phyloP scores from a whole-genome alignment of 1,139 yeast genomes.

The Yamadazyma triangularis region DNA sequence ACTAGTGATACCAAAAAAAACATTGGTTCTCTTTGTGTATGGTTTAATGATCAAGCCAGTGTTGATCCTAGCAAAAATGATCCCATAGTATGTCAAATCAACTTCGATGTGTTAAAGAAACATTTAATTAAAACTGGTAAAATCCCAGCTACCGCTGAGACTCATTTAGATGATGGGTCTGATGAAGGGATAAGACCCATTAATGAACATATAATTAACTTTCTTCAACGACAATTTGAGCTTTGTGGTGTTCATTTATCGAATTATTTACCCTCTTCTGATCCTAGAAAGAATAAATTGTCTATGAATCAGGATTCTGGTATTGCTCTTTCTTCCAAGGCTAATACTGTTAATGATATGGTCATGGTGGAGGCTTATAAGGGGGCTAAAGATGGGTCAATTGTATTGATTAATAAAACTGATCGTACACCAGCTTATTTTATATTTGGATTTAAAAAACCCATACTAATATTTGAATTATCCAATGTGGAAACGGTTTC shows the following conservation, averaged over 20 bases:
- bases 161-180: constrained; percentile 17
- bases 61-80: constrained; percentile 22
- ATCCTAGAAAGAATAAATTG: constrained; percentile 23
- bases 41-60: constrained; percentile 32
- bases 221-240: constrained; percentile 40
- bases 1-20: constrained; percentile 33
- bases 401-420: constrained; percentile 35
- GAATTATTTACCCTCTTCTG: constrained; percentile 37
- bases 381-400: constrained; percentile 88
- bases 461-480: constrained; percentile 61
- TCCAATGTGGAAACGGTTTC: constrained; percentile 64
- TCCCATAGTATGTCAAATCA: constrained; percentile 41
- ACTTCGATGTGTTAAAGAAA: constrained; percentile 37
- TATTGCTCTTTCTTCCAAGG: constrained; percentile 25
- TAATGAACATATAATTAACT: constrained; percentile 41
- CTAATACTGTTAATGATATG: constrained; percentile 21
- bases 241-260: constrained; percentile 38
- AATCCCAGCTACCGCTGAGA: constrained; percentile 35
- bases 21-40: constrained; percentile 35
- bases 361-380: constrained; percentile 69
- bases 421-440: constrained; percentile 48
- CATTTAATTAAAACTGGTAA: constrained; percentile 39
- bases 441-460: constrained; percentile 88
- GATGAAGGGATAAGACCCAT: constrained; percentile 28
- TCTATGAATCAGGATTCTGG: constrained; percentile 37